Base-by-base conservation (phyloP, 139 green algal species). In the Haematococcus lacustris region DNA sequence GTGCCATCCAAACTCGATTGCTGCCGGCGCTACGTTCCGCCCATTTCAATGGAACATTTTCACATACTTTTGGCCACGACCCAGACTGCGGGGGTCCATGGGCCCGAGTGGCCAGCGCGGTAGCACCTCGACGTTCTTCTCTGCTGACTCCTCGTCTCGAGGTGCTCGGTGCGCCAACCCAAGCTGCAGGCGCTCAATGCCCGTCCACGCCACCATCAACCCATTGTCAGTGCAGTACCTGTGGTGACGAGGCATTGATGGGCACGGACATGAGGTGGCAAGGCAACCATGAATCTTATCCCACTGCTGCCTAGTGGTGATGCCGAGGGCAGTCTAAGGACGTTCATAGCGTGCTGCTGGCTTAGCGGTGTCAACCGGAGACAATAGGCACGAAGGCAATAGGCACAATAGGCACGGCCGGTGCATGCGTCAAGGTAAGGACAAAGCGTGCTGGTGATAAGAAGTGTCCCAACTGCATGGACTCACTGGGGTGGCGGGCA, bases 141-240 rank as follows among this genome's bases (percentile, higher is more conserved):
- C 51, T 63, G 78, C 66, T n/a, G n/a, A n/a, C 68, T 65, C 38
- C 28, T 61, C 34, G 0, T 28, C 30, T 51, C 41, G 63, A 34
- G 75, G 75, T 32, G 79, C 75, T n/a, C 75, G n/a, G 28, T 66
- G 39, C 60, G 47, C 74, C 28, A 86, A 68, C 32, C 80, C 71
- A 57, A 86, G 66, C 40, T 47, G 41, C 66, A 86, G 67, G 33
- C 80, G 70, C 57, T 86, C 73, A 38, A 82, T 37, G 0, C 80
- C 74, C 2, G 91, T 86, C 94, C 94, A 98, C 0, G 93, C 94
- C 37, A 97, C 93, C 94, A 98, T 98, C 25, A 97, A 85, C 2
- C 93, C 94, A 68, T 98, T 98, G 78, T 98, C 94, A 21, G 92
- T 97, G 80, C 94, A 98, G 26, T 92, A 77, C n/a, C n/a, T n/a